A percentile compares a stretch with the other conserved stretches of the same genome.
Evolutionary conservation across 257 asterid species (phyloP).

Genomic region (Prunella vulgaris): DNA sequence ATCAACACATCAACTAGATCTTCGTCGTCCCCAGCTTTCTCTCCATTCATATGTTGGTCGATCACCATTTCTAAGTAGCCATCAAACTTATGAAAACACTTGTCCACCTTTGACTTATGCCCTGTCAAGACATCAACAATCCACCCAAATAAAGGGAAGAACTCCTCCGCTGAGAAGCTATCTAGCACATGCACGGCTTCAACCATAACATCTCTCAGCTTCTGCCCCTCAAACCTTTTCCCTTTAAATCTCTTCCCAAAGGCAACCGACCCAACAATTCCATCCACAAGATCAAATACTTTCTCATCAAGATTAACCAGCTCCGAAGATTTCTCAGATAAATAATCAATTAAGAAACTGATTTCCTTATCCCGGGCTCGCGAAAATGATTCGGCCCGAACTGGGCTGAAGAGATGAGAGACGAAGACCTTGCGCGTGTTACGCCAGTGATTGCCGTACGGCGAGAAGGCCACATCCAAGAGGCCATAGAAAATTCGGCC

Average conservation of each 20-base stretch:
- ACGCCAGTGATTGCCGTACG: conserved; percentile 25
- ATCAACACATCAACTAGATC: conserved; percentile 15
- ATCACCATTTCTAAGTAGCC: not conserved
- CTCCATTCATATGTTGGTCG: conserved; percentile 13
- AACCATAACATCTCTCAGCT: not conserved
- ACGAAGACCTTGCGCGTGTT: conserved; percentile 19
- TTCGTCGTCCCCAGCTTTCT: conserved; percentile 6
- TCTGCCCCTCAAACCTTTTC: not conserved
- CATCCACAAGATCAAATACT: not conserved
- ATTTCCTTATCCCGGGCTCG: conserved; percentile 1
- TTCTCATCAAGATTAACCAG: conserved; percentile 24
- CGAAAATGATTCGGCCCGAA: not conserved
- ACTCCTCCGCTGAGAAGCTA: conserved; percentile 24
- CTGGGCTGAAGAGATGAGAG: conserved; percentile 7
- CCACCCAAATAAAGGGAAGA: conserved; percentile 24
- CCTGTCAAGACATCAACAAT: conserved; percentile 14
- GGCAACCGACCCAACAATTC: not conserved
- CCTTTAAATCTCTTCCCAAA: not conserved
- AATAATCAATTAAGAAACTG: not conserved
- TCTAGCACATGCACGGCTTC: not conserved
- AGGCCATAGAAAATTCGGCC: conserved; percentile 8
- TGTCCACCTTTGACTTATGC: not conserved
- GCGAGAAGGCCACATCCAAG: conserved; percentile 1
- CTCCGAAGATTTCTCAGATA: not conserved
- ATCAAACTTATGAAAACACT: not conserved